Conservation (phyloP, 2,329 filamentous ascomycete genomes). For the Claviceps quebecensis region DNA sequence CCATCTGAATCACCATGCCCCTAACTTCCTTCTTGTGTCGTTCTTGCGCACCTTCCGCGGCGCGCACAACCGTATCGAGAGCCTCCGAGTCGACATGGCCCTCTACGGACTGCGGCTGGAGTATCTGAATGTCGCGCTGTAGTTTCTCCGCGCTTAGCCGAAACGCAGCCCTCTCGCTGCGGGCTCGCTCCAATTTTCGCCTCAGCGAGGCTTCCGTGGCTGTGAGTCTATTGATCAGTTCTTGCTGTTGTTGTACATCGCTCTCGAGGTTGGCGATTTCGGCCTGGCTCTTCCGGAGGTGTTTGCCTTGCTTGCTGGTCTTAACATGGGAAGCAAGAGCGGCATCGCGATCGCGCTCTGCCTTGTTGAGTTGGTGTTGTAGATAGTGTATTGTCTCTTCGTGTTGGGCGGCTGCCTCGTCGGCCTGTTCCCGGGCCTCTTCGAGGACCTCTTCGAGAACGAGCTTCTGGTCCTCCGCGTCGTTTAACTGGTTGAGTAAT, state of each 20-base stretch:
- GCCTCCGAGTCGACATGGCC: constrained; percentile 22
- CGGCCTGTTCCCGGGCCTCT: constrained; percentile 36
- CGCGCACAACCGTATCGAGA: constrained; percentile 44
- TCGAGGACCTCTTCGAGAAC: constrained; percentile 45
- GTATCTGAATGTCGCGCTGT: constrained; percentile 33
- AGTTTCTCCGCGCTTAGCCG: constrained; percentile 40
- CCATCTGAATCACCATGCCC: constrained; percentile 77
- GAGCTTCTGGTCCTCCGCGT: constrained; percentile 44
- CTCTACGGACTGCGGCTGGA: constrained; percentile 27
- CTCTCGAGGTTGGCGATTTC: constrained; percentile 58
- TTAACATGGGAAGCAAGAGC: constrained; percentile 22
- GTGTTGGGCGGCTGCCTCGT: constrained; percentile 30
- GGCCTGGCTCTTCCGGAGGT: constrained; percentile 48
- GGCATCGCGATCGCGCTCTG: constrained; percentile 31
- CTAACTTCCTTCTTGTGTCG: constrained; percentile 62
- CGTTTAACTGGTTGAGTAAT: constrained; percentile 40
- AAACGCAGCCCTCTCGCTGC: constrained; percentile 48
- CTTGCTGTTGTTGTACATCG: constrained; percentile 55
- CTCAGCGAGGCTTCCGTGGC: constrained; percentile 46
- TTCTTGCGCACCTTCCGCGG: constrained; percentile 48
- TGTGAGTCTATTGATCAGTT: constrained; percentile 43
- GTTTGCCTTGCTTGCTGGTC: constrained; percentile 39
- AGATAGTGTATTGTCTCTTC: constrained; percentile 29
- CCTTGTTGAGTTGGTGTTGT: constrained; percentile 36
- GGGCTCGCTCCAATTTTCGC: constrained; percentile 54